Percentiles rank a stretch among this genome's conserved stretches.
phyloP scores from a whole-genome alignment of 805 yeast genomes.

The Spathaspora arborariae region DNA sequence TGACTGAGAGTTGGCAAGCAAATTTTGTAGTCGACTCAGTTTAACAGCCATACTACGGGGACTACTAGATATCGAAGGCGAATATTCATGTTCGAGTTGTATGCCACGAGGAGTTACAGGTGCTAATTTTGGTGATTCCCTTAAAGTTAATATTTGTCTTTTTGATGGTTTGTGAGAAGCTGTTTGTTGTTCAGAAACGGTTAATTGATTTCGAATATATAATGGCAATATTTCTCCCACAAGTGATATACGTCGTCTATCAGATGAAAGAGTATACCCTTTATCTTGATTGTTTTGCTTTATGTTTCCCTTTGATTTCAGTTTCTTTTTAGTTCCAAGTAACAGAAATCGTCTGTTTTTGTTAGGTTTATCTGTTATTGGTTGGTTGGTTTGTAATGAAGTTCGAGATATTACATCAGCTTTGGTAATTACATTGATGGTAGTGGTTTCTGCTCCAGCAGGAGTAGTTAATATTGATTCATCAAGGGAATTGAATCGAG shows the following conservation, averaged over 20 bases:
- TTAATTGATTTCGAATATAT: slow-evolving; percentile 24
- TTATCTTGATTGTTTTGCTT: background rate
- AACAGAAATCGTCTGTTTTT: background rate
- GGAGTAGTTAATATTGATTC: slow-evolving; percentile 19
- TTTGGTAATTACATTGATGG: slow-evolving; percentile 31
- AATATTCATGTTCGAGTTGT: background rate
- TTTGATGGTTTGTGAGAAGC: slow-evolving; percentile 6
- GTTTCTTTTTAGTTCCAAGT: background rate
- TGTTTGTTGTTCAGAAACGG: background rate
- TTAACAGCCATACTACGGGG: slow-evolving; percentile 7
- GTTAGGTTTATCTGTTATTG: background rate
- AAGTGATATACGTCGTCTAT: slow-evolving; percentile 25
- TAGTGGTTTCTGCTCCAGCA: slow-evolving; percentile 27
- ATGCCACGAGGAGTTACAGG: background rate
- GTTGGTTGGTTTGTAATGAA: background rate
- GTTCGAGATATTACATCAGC: slow-evolving; percentile 13
- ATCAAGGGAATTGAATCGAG: slow-evolving; percentile 4
- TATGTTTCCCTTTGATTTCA: background rate
- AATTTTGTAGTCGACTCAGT: slow-evolving; percentile 26
- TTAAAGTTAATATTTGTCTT: slow-evolving; percentile 1
- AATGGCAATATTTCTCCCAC: slow-evolving; percentile 35
- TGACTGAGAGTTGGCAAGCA: slow-evolving; percentile 34
- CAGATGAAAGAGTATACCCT: slow-evolving; percentile 9
- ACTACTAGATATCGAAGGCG: background rate
- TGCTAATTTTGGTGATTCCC: background rate